Conservation (phyloP, 352 stramenopile species). For the Pythium dissimile region DNA sequence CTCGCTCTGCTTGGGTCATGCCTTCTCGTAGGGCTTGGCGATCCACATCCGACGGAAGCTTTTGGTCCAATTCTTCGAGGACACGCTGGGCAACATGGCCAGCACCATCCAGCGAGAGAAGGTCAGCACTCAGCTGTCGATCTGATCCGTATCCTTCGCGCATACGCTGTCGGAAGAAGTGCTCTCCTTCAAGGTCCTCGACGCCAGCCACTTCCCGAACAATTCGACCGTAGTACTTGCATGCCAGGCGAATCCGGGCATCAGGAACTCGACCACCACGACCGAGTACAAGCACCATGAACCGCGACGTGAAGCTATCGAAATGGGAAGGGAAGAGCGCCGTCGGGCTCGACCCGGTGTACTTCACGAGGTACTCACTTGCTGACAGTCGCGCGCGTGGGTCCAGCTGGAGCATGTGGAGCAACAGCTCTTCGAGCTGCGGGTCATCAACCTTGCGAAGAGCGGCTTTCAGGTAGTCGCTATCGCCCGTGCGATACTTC, state of each 20-base stretch:
- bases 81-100: conserved; percentile 71
- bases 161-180: conserved; percentile 87
- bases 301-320: conserved; percentile 86
- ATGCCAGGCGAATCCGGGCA: conserved; percentile 90
- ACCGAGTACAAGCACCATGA: conserved; percentile 83
- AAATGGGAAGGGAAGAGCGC: conserved; percentile 84
- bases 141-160: conserved; percentile 83
- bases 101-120: conserved; percentile 38
- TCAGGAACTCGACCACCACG: conserved; percentile 87
- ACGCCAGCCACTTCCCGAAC: conserved; percentile 90
- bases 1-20: conserved; percentile 8
- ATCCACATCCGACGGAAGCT: conserved; percentile 8
- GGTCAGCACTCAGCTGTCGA: conserved; percentile 41
- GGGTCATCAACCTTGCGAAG: conserved; percentile 93
- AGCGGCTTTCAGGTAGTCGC: conserved; percentile 66
- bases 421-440: conserved; percentile 84
- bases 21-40: not conserved
- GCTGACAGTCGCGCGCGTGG: conserved; percentile 82
- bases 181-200: conserved; percentile 85
- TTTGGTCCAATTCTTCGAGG: conserved; percentile 52
- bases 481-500: conserved; percentile 79
- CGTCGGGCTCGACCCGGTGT: conserved; percentile 45
- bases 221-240: conserved; percentile 91
- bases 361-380: conserved; percentile 87
- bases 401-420: conserved; percentile 94